Base-by-base conservation (phyloP, 108 stramenopile species). In the Conticribra guillardii region DNA sequence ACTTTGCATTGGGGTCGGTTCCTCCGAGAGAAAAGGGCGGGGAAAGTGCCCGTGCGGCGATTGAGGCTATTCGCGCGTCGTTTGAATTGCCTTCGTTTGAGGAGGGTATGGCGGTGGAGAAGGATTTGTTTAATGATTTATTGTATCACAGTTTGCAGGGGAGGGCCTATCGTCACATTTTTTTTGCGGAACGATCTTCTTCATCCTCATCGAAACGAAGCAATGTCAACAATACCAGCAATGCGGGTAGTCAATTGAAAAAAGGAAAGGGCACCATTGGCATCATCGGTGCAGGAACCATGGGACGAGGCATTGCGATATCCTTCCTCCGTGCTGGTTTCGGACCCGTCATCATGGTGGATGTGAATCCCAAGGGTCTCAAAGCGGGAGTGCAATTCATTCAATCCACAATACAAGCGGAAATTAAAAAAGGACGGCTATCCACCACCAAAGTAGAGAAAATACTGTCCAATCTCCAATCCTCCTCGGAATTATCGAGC, bases 221-320 rank as follows among this genome's bases (percentile, higher is more conserved):
- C n/a, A 27, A 2, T n/a, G n/a, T n/a, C n/a, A 27, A 46, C 60
- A 47, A 23, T 0, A 24, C 16, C 18, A 54, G 4, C 22, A 48
- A 62, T 22, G 23, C 22, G 32, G 47, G 15, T 46, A 67, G n/a
- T 48, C 17, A 33, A 29, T 56, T 72, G 19, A 31, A 31, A 44
- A 59, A 59, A 53, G 75, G 74, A 4, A 72, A 64, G 30, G 73
- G 67, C 14, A 44, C 55, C 17, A 87, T 85, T 27, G 97, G 91
- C 31, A 91, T 99, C 3, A 83, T 98, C 52, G 98, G 98, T 11
- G 96, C 96, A 26, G 98, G 98, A 28, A 91, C 96, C 22, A 99
- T 99, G 98, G 98, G 97, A 28, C 83, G 89, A 69, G 98, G 98
- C 52, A 99, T 99, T 77, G 92, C 96, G 37, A 83, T 96, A 62